Conservation (phyloP, 2,329 filamentous ascomycete genomes). For the Talaromyces funiculosus region DNA sequence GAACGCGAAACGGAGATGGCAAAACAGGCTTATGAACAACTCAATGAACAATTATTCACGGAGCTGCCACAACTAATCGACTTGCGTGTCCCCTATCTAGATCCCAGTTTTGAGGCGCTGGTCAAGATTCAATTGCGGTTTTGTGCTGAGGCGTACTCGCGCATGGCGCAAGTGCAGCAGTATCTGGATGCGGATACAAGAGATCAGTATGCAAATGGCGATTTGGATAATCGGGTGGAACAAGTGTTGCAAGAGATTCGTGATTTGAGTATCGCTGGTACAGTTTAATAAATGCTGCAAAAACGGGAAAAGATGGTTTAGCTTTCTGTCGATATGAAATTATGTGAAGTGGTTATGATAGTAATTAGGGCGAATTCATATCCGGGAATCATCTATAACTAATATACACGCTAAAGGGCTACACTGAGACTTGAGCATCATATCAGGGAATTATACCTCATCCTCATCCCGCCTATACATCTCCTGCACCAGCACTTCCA, state of each 20-base stretch:
- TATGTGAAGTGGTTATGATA: slow-evolving; percentile 3
- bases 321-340: slow-evolving; percentile 3
- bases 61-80: slow-evolving; percentile 96
- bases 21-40: slow-evolving; percentile 85
- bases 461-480: slow-evolving; percentile 39
- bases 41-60: slow-evolving; percentile 91
- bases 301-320: background rate
- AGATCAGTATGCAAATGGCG: slow-evolving; percentile 91
- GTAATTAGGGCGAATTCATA: background rate
- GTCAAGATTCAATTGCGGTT: slow-evolving; percentile 98
- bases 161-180: slow-evolving; percentile 99
- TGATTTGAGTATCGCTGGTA: slow-evolving; percentile 84
- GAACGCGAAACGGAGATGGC: slow-evolving; percentile 97
- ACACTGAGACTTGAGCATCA: too few relatives aligned
- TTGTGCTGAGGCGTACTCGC: slow-evolving; percentile 92
- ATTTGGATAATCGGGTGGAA: slow-evolving; percentile 86
- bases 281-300: slow-evolving; percentile 43
- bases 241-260: slow-evolving; percentile 95
- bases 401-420: slow-evolving; percentile 1
- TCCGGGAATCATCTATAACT: background rate
- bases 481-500: slow-evolving; percentile 50
- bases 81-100: slow-evolving; percentile 90
- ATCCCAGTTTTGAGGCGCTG: slow-evolving; percentile 93
- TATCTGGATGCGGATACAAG: slow-evolving; percentile 92
- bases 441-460: background rate